Percentiles rank a stretch among this genome's conserved stretches.
These are phyloP conservation scores for Dryas drummondii DNA, from an alignment of 306 rosid genomes.

Conservation along the genomic window DNA sequence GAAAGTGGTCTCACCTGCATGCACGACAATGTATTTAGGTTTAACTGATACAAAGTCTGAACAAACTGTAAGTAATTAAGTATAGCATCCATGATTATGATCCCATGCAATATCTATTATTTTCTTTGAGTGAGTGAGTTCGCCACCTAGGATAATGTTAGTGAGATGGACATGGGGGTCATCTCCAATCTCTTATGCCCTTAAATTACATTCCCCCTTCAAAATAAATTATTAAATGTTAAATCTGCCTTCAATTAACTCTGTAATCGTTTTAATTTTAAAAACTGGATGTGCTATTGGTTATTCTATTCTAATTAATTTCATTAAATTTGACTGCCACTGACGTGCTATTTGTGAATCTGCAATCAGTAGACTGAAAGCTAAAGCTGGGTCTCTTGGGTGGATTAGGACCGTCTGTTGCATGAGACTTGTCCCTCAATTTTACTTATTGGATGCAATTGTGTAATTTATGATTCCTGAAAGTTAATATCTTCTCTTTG, in stretches of 20 bases:
- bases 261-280: not conserved
- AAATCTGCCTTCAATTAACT: not conserved
- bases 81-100: not conserved
- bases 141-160: not conserved
- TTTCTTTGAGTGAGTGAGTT: not conserved
- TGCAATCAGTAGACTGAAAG: not conserved
- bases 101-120: not conserved
- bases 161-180: not conserved
- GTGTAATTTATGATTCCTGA: not conserved
- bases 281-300: not conserved
- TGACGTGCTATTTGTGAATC: not conserved
- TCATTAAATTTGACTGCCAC: not conserved
- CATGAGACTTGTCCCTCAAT: not conserved
- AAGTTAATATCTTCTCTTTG: slow-evolving; percentile 1
- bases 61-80: not conserved
- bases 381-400: not conserved
- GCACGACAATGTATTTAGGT: too few species aligned
- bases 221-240: not conserved
- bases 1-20: too few species aligned
- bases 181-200: not conserved
- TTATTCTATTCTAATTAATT: not conserved
- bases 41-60: too few species aligned
- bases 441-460: not conserved
- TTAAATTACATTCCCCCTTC: not conserved
- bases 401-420: not conserved